These are phyloP conservation scores for Spongiforma sp. DNA, from an alignment of 1,284 basidiomycete species.

Conservation along the genomic window DNA sequence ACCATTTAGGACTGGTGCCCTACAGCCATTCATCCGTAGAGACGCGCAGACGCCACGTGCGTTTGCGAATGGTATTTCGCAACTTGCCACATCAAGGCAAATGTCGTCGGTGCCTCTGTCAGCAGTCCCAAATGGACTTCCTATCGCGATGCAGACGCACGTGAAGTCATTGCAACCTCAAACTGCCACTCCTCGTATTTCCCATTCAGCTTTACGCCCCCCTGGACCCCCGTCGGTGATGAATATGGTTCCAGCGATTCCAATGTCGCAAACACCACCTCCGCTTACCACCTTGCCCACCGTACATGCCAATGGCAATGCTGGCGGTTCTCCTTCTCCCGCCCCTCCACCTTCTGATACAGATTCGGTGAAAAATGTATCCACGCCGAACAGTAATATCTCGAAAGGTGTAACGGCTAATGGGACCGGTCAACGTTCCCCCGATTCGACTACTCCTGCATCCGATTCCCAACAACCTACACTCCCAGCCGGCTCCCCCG, in stretches of 20 bases:
- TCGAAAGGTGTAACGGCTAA: constrained; percentile 35
- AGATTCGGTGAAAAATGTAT: constrained; percentile 25
- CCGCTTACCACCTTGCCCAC: constrained; percentile 13
- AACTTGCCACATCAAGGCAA: constrained; percentile 28
- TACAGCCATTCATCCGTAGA: constrained; percentile 43
- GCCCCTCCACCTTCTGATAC: constrained; percentile 26
- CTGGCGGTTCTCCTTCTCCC: constrained; percentile 26
- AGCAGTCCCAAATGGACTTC: constrained; percentile 44
- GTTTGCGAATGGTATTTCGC: constrained; percentile 36
- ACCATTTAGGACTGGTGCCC: constrained; percentile 42
- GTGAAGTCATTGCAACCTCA: constrained; percentile 60
- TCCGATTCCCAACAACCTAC: constrained; percentile 25
- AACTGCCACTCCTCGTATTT: constrained; percentile 52
- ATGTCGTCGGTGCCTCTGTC: constrained; percentile 30
- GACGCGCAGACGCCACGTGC: constrained; percentile 40
- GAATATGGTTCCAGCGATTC: constrained; percentile 24
- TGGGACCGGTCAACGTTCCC: constrained; percentile 36
- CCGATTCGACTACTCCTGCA: constrained; percentile 23
- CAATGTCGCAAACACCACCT: constrained; percentile 27
- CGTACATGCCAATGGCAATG: constrained; percentile 14
- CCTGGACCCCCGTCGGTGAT: constrained; percentile 41
- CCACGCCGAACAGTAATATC: constrained; percentile 23
- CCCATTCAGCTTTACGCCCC: constrained; percentile 42
- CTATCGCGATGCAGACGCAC: constrained; percentile 58
- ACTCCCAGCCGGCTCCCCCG: constrained; percentile 27